Conservation (phyloP, 306 rosid species). For the Cyamopsis tetragonoloba region DNA sequence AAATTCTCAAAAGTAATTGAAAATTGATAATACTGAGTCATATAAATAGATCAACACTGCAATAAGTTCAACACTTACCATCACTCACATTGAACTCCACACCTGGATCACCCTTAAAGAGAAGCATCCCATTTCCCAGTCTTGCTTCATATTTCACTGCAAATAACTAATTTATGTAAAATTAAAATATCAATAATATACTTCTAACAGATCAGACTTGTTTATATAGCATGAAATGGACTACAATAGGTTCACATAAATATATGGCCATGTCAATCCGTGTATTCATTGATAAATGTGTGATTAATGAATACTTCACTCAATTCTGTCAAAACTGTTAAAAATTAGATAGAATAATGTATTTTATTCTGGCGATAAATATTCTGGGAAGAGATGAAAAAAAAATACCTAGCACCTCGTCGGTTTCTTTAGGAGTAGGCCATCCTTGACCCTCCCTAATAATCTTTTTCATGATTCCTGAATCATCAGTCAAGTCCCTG, state of each 20-base stretch:
- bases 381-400: too few relatives aligned
- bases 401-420: slow-evolving; percentile 63
- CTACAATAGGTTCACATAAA: neutral
- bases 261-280: too few relatives aligned
- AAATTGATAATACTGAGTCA: neutral
- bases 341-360: too few relatives aligned
- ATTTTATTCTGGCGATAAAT: too few relatives aligned
- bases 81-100: slow-evolving; percentile 45
- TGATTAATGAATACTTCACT: too few relatives aligned
- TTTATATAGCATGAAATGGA: neutral
- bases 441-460: slow-evolving; percentile 52
- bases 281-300: too few relatives aligned
- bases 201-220: neutral
- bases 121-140: slow-evolving; percentile 42
- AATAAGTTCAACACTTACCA: slow-evolving; percentile 25
- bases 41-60: too few relatives aligned
- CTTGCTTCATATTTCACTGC: slow-evolving; percentile 57
- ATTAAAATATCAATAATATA: neutral
- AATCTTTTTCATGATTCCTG: slow-evolving; percentile 58
- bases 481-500: slow-evolving; percentile 55
- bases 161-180: neutral
- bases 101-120: slow-evolving; percentile 35
- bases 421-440: slow-evolving; percentile 57
- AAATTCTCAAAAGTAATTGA: neutral
- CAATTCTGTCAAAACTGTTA: too few relatives aligned